Evolutionary conservation across 768 basidiomycete species (phyloP).

Genomic region (Botryobasidium botryosum): DNA sequence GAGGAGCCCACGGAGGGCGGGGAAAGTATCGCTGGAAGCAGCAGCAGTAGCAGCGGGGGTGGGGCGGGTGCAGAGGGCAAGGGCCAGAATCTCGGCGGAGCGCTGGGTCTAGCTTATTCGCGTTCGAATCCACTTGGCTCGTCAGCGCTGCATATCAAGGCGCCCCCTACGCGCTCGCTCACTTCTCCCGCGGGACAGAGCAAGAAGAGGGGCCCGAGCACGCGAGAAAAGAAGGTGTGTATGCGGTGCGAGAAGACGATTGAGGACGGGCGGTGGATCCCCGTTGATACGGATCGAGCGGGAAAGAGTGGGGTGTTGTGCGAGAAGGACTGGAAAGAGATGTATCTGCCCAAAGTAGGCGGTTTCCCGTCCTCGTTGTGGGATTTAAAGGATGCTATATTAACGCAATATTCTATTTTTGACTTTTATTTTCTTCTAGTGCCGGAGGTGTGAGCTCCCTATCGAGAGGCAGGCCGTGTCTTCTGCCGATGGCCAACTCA

Average conservation of each 20-base stretch:
- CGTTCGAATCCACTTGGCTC: too few relatives aligned
- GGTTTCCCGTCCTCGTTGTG: conserved; percentile 13
- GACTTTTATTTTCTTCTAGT: conserved; percentile 28
- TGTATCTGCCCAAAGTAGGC: conserved; percentile 90
- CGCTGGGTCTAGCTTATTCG: too few relatives aligned
- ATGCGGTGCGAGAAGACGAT: conserved; percentile 51
- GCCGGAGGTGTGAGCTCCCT: conserved; percentile 68
- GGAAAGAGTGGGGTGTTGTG: conserved; percentile 41
- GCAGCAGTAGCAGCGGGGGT: not conserved
- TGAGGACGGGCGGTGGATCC: conserved; percentile 70
- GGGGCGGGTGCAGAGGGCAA: too few relatives aligned
- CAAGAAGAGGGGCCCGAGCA: not conserved
- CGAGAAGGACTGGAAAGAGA: conserved; percentile 86
- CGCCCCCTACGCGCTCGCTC: too few relatives aligned
- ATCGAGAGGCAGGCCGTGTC: conserved; percentile 89
- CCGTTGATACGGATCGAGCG: conserved; percentile 7
- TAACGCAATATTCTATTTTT: too few relatives aligned
- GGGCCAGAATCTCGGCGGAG: too few relatives aligned
- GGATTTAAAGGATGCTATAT: conserved; percentile 5
- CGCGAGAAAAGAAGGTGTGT: conserved; percentile 27
- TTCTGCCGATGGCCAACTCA: conserved; percentile 81
- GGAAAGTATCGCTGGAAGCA: too few relatives aligned
- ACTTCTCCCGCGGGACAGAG: not conserved
- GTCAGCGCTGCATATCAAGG: too few relatives aligned
- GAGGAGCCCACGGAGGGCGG: too few relatives aligned